Percentiles rank a stretch among this genome's conserved stretches.
These are phyloP conservation scores for Otatea glauca DNA, from an alignment of 176 grass and related monocot genomes.

Conservation along the genomic window DNA sequence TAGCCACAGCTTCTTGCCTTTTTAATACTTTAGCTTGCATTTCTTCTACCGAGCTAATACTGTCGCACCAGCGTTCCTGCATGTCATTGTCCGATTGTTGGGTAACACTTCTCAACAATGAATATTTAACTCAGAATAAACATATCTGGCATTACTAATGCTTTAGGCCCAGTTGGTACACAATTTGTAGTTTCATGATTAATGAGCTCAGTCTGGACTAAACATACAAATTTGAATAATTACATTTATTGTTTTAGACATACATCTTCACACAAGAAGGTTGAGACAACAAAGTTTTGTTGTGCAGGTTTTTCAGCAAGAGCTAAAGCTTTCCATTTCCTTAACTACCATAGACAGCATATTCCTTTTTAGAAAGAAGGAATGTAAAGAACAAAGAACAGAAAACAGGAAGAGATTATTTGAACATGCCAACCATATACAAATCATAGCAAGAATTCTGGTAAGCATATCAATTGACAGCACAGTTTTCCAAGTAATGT, in stretches of 20 bases:
- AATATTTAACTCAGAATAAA: slow-evolving; percentile 11
- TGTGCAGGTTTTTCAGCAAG: not conserved
- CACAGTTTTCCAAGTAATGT: not conserved
- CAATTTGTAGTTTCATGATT: not conserved
- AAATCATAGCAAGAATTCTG: not conserved
- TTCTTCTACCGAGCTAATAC: slow-evolving; percentile 79
- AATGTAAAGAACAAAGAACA: not conserved
- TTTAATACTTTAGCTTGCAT: slow-evolving; percentile 86
- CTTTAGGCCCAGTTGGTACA: not conserved
- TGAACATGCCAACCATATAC: slow-evolving; percentile 7
- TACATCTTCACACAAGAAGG: not conserved
- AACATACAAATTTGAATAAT: slow-evolving; percentile 1
- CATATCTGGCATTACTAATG: not conserved
- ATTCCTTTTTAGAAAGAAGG: not conserved
- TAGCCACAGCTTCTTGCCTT: slow-evolving; percentile 89
- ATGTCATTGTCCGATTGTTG: not conserved
- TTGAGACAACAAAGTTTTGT: not conserved
- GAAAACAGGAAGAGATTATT: not conserved
- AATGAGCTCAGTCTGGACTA: not conserved
- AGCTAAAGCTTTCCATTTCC: slow-evolving; percentile 19
- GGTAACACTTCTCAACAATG: not conserved
- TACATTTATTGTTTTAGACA: slow-evolving; percentile 4
- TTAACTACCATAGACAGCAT: not conserved
- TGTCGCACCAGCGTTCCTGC: slow-evolving; percentile 90
- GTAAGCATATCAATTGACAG: slow-evolving; percentile 11